phyloP scores from a whole-genome alignment of 495 filamentous ascomycete genomes.

The Aspergillus sclerotioniger region DNA sequence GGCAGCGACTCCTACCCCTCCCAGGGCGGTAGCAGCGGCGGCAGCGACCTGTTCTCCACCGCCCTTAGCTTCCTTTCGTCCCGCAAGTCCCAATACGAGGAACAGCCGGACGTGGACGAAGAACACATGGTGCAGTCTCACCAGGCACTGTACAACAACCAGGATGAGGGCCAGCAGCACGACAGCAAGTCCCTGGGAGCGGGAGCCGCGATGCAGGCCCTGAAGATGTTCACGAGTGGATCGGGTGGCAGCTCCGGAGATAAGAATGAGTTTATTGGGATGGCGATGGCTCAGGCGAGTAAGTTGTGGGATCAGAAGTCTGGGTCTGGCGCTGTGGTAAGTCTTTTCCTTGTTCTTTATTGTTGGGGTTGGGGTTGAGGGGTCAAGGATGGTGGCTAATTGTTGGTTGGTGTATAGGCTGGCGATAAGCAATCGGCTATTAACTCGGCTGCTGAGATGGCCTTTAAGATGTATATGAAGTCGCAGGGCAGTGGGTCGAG shows the following conservation, averaged over 20 bases:
- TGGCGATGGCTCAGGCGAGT: constrained; percentile 67
- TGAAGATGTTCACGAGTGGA: constrained; percentile 58
- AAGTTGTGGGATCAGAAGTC: constrained; percentile 63
- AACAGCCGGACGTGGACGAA: constrained; percentile 55
- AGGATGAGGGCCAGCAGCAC: constrained; percentile 31
- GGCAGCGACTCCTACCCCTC: neutral
- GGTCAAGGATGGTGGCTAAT: constrained; percentile 13
- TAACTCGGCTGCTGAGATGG: constrained; percentile 59
- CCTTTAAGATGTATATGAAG: constrained; percentile 70
- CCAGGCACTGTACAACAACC: constrained; percentile 51
- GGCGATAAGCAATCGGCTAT: constrained; percentile 63
- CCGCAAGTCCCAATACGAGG: constrained; percentile 32
- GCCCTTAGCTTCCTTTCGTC: constrained; percentile 49
- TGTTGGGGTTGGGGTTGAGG: neutral
- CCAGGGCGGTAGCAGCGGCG: constrained; percentile 15
- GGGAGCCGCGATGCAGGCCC: constrained; percentile 64
- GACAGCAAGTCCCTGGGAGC: constrained; percentile 49
- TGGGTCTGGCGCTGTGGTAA: constrained; percentile 44
- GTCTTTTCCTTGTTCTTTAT: constrained; percentile 25
- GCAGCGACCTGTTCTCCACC: constrained; percentile 41
- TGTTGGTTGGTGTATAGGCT: constrained; percentile 23
- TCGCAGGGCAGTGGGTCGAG: constrained; percentile 47
- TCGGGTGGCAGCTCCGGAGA: constrained; percentile 39
- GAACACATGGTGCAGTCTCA: constrained; percentile 53
- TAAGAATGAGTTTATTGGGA: constrained; percentile 61